Percentiles rank a stretch among this genome's conserved stretches.
phyloP scores from a whole-genome alignment of 371 early-diverging fungal species.

The Mucor irregularis region DNA sequence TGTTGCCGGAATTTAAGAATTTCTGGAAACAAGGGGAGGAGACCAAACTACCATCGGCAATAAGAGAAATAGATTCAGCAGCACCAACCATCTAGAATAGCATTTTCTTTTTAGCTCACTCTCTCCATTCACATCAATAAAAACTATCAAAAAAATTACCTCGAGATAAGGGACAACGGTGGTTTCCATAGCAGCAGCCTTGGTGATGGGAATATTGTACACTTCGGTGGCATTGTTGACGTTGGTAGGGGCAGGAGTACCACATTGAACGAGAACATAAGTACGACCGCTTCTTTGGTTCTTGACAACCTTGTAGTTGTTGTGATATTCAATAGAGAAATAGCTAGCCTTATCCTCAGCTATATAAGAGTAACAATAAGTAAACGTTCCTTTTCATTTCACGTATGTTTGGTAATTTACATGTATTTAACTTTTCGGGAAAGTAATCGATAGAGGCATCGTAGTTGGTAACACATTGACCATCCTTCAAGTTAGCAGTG shows the following conservation, averaged over 20 bases:
- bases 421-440: constrained; percentile 46
- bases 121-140: background rate
- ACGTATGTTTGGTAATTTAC: too few relatives aligned
- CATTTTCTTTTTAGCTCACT: background rate
- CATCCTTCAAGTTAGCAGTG: constrained; percentile 28
- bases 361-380: background rate
- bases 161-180: constrained; percentile 68
- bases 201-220: constrained; percentile 59
- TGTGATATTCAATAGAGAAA: constrained; percentile 63
- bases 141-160: too few relatives aligned
- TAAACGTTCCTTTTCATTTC: background rate
- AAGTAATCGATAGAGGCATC: constrained; percentile 57
- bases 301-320: constrained; percentile 64
- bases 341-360: constrained; percentile 52
- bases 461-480: constrained; percentile 42
- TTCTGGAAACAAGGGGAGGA: constrained; percentile 70
- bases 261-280: constrained; percentile 72
- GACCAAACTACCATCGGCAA: constrained; percentile 59
- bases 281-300: constrained; percentile 43
- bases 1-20: constrained; percentile 32
- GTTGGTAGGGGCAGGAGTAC: constrained; percentile 56
- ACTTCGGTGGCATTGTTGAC: constrained; percentile 53
- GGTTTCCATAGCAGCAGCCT: constrained; percentile 62
- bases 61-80: constrained; percentile 50
- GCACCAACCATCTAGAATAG: constrained; percentile 60